These are phyloP conservation scores for Calocybe indica DNA, from an alignment of 768 basidiomycete genomes.

Conservation along the genomic window DNA sequence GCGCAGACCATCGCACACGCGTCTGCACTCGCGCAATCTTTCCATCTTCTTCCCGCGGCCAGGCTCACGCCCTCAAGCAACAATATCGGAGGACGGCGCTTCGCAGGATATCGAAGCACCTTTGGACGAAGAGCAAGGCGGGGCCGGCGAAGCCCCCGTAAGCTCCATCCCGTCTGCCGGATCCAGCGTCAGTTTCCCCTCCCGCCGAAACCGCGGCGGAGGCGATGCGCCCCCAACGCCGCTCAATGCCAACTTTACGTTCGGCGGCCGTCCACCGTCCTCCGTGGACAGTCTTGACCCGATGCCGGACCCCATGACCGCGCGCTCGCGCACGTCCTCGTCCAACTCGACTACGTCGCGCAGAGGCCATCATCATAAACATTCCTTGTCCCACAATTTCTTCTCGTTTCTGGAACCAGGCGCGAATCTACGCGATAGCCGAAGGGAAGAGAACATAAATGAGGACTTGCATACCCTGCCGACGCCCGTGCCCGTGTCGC, in stretches of 20 bases:
- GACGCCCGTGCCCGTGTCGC: slow-evolving; percentile 56
- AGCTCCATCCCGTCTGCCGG: slow-evolving; percentile 39
- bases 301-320: slow-evolving; percentile 13
- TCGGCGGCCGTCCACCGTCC: slow-evolving; percentile 49
- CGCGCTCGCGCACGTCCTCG: slow-evolving; percentile 2
- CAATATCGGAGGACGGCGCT: slow-evolving; percentile 62
- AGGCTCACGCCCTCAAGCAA: slow-evolving; percentile 48
- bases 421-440: slow-evolving; percentile 7
- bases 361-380: slow-evolving; percentile 87
- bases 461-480: slow-evolving; percentile 51
- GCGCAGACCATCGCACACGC: slow-evolving; percentile 43
- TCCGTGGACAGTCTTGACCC: slow-evolving; percentile 21
- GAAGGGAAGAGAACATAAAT: slow-evolving; percentile 3
- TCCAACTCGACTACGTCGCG: slow-evolving; percentile 32
- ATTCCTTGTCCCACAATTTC: slow-evolving; percentile 91
- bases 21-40: slow-evolving; percentile 86
- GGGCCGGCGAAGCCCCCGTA: slow-evolving; percentile 27
- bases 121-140: slow-evolving; percentile 28
- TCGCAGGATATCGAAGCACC: slow-evolving; percentile 43
- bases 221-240: slow-evolving; percentile 24
- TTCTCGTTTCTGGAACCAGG: slow-evolving; percentile 93
- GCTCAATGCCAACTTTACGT: slow-evolving; percentile 55
- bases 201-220: slow-evolving; percentile 18
- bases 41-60: slow-evolving; percentile 90
- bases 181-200: slow-evolving; percentile 33